A percentile compares a stretch with the other conserved stretches of the same genome.
Conservation (phyloP, 805 yeast genomes). For the Debaryomyces castellii region DNA sequence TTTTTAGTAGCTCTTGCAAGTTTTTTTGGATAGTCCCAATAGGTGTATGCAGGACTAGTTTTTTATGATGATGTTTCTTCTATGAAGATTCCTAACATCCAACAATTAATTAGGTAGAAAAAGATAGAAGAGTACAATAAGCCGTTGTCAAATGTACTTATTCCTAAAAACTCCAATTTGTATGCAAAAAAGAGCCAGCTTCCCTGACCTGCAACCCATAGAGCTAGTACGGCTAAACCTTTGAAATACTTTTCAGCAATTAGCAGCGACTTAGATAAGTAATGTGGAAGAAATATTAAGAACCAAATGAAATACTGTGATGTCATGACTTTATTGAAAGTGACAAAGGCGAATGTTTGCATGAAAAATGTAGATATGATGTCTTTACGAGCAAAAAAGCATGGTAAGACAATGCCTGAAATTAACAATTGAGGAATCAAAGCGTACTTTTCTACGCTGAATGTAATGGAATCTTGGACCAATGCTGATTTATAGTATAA, state of each 20-base stretch:
- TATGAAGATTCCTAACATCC: constrained; percentile 58
- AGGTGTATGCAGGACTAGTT: background rate
- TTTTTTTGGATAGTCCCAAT: background rate
- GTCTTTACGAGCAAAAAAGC: constrained; percentile 31
- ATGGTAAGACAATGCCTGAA: constrained; percentile 60
- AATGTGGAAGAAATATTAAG: constrained; percentile 78
- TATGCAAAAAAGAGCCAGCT: constrained; percentile 80
- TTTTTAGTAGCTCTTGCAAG: background rate
- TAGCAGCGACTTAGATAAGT: constrained; percentile 46
- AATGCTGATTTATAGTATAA: constrained; percentile 60
- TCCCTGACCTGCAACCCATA: constrained; percentile 76
- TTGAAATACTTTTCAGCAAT: constrained; percentile 19
- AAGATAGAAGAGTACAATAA: constrained; percentile 53
- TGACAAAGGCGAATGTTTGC: constrained; percentile 45
- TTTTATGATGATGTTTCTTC: constrained; percentile 16
- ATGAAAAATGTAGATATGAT: constrained; percentile 35
- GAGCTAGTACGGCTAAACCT: constrained; percentile 41
- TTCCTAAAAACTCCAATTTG: constrained; percentile 76
- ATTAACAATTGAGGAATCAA: constrained; percentile 79
- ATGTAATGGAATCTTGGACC: background rate
- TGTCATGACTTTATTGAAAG: constrained; percentile 65
- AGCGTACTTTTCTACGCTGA: constrained; percentile 56
- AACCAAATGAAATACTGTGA: constrained; percentile 98
- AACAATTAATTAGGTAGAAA: constrained; percentile 64
- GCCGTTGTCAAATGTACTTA: constrained; percentile 58